Percentiles rank a stretch among this genome's conserved stretches.
phyloP scores from a whole-genome alignment of 176 grass and related monocot species.

The Oryza nivara region DNA sequence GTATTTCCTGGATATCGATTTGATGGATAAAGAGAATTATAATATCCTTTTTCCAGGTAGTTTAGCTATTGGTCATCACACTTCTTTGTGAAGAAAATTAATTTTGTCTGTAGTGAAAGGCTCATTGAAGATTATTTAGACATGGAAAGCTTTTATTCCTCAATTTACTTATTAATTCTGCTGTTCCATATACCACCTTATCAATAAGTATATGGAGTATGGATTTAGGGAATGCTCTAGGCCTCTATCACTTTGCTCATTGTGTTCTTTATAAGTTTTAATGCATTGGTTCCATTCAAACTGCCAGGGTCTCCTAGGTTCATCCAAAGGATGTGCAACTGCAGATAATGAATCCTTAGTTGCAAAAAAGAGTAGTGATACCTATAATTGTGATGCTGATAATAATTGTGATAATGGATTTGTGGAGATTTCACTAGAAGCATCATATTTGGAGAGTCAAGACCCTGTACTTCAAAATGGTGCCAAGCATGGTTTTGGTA shows the following conservation, averaged over 20 bases:
- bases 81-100: slow-evolving; percentile 4
- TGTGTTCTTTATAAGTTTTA: background rate
- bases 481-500: slow-evolving; percentile 59
- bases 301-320: slow-evolving; percentile 47
- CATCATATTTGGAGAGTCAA: slow-evolving; percentile 37
- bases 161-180: background rate
- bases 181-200: background rate
- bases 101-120: background rate
- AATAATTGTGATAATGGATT: slow-evolving; percentile 37
- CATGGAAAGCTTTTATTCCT: background rate
- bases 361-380: slow-evolving; percentile 16
- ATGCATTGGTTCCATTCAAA: slow-evolving; percentile 35
- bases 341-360: slow-evolving; percentile 25
- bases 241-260: background rate
- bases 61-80: background rate
- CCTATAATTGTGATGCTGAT: slow-evolving; percentile 23
- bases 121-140: background rate
- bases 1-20: background rate
- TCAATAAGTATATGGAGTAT: background rate
- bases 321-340: slow-evolving; percentile 31
- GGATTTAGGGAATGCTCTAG: slow-evolving; percentile 10
- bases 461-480: slow-evolving; percentile 24
- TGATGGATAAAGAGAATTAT: background rate
- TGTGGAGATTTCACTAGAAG: slow-evolving; percentile 40
- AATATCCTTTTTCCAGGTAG: slow-evolving; percentile 11